Percentiles rank a stretch among this genome's conserved stretches.
phyloP scores from a whole-genome alignment of 495 filamentous ascomycete species.

The Penicillium tannophilum region DNA sequence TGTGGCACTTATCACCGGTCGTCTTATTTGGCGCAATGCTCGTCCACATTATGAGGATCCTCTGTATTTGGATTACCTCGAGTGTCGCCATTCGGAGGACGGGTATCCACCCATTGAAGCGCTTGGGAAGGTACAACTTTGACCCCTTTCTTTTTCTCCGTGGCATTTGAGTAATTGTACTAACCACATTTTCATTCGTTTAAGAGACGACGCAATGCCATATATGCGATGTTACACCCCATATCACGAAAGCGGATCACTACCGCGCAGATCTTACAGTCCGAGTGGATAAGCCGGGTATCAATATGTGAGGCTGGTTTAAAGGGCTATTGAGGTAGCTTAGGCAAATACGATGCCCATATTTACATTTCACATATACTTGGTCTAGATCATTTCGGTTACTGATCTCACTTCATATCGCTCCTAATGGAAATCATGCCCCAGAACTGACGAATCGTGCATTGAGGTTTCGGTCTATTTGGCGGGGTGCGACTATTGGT shows the following conservation, averaged over 20 bases:
- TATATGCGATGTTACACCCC: conserved; percentile 32
- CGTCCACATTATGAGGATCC: conserved; percentile 81
- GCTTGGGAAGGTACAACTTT: conserved; percentile 72
- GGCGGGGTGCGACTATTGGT: neutral
- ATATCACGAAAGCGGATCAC: conserved; percentile 23
- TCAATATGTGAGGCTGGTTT: conserved; percentile 26
- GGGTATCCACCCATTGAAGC: conserved; percentile 92
- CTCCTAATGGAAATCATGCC: neutral
- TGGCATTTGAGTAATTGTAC: neutral
- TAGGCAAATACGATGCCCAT: neutral
- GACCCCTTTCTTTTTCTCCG: neutral
- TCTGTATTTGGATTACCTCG: conserved; percentile 83
- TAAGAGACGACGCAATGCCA: conserved; percentile 30
- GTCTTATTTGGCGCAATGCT: conserved; percentile 85
- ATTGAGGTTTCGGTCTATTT: neutral
- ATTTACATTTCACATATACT: neutral
- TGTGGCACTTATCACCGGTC: conserved; percentile 91
- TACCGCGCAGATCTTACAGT: conserved; percentile 15
- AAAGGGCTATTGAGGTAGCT: conserved; percentile 13
- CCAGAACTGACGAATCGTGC: neutral
- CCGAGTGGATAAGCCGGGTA: conserved; percentile 29
- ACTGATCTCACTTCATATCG: neutral
- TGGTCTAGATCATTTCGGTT: neutral
- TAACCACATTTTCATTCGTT: neutral
- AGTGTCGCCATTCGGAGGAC: conserved; percentile 76